These are phyloP conservation scores for Penicillium angulare DNA, from an alignment of 495 filamentous ascomycete species.

Conservation along the genomic window DNA sequence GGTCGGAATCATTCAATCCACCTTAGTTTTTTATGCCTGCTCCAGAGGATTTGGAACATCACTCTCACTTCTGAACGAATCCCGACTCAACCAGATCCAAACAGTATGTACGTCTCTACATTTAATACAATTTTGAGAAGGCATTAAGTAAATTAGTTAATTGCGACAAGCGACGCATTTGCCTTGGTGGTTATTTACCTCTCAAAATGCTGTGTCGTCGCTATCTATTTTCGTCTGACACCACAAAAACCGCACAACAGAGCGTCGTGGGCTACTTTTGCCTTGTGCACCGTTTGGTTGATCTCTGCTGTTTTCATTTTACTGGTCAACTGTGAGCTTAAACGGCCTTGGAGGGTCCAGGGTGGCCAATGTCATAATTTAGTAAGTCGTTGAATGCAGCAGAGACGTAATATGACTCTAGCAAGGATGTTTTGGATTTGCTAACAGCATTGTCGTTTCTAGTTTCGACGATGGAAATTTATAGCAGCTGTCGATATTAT, in stretches of 20 bases:
- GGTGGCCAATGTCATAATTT: slow-evolving; percentile 34
- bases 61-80: slow-evolving; percentile 28
- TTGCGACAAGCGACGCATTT: slow-evolving; percentile 41
- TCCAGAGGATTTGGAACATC: slow-evolving; percentile 43
- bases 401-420: background rate
- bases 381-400: slow-evolving; percentile 23
- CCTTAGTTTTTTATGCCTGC: slow-evolving; percentile 34
- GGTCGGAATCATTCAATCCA: slow-evolving; percentile 33
- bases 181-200: slow-evolving; percentile 44
- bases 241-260: slow-evolving; percentile 43
- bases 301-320: slow-evolving; percentile 36
- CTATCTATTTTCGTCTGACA: slow-evolving; percentile 48
- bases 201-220: slow-evolving; percentile 47
- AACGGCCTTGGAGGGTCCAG: slow-evolving; percentile 37
- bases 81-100: slow-evolving; percentile 33
- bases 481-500: slow-evolving; percentile 41
- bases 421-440: background rate
- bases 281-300: slow-evolving; percentile 33
- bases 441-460: background rate
- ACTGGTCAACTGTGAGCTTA: slow-evolving; percentile 38
- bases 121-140: background rate
- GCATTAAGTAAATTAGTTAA: slow-evolving; percentile 25
- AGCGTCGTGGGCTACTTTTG: slow-evolving; percentile 32
- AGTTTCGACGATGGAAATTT: slow-evolving; percentile 45
- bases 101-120: slow-evolving; percentile 22